Percentiles rank a stretch among this genome's conserved stretches.
phyloP scores from a whole-genome alignment of 2,329 filamentous ascomycete species.

The Hirsutella thompsonii region DNA sequence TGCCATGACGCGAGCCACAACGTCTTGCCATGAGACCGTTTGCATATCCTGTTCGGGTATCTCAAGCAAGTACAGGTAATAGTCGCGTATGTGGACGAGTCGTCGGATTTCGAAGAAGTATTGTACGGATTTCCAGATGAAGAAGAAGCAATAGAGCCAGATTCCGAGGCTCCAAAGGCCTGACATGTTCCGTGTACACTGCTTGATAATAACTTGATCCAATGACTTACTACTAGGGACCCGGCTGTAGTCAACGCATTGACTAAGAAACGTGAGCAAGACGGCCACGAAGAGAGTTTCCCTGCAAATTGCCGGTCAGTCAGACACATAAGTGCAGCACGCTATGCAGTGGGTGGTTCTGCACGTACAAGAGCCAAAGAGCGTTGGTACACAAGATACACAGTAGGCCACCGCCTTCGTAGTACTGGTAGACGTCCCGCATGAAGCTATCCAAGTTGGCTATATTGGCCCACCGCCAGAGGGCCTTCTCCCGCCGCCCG shows the following conservation, averaged over 20 bases:
- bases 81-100: slow-evolving; percentile 68
- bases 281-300: slow-evolving; percentile 73
- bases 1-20: slow-evolving; percentile 75
- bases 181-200: slow-evolving; percentile 67
- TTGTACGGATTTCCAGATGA: slow-evolving; percentile 67
- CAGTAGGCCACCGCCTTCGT: slow-evolving; percentile 68
- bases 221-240: slow-evolving; percentile 51
- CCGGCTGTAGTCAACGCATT: slow-evolving; percentile 72
- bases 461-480: slow-evolving; percentile 90
- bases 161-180: slow-evolving; percentile 63
- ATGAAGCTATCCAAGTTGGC: slow-evolving; percentile 83
- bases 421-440: slow-evolving; percentile 76
- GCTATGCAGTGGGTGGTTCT: neutral
- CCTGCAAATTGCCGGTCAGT: slow-evolving; percentile 33
- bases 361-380: slow-evolving; percentile 58
- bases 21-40: slow-evolving; percentile 85
- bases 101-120: slow-evolving; percentile 62
- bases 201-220: slow-evolving; percentile 45
- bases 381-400: slow-evolving; percentile 65
- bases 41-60: slow-evolving; percentile 80
- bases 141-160: slow-evolving; percentile 78
- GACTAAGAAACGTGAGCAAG: slow-evolving; percentile 71
- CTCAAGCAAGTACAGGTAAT: slow-evolving; percentile 70
- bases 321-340: neutral
- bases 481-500: slow-evolving; percentile 53